Conservation (phyloP, 2,329 filamentous ascomycete genomes). For the Microcyclosporella mali region DNA sequence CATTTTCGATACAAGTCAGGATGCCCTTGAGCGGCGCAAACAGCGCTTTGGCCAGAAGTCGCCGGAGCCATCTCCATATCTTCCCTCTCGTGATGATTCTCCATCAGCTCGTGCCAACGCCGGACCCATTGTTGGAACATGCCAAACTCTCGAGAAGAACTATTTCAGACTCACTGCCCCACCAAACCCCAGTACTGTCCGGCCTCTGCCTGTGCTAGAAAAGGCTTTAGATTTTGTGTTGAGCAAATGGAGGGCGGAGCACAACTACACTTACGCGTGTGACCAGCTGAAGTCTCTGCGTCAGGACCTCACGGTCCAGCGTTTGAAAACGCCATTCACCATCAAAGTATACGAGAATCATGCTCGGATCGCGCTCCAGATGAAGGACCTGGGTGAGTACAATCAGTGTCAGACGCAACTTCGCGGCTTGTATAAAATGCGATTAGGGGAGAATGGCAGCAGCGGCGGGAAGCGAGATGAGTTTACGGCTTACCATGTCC, state of each 20-base stretch:
- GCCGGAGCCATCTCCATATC: conserved; percentile 47
- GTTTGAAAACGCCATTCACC: conserved; percentile 93
- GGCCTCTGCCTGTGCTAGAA: conserved; percentile 71
- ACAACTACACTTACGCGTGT: conserved; percentile 96
- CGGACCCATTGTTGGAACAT: conserved; percentile 78
- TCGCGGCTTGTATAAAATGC: conserved; percentile 80
- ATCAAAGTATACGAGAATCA: conserved; percentile 96
- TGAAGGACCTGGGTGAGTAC: conserved; percentile 99
- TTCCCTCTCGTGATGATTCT: conserved; percentile 42
- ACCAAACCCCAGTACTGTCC: conserved; percentile 81
- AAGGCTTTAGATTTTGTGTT: conserved; percentile 84
- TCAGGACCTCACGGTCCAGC: conserved; percentile 96
- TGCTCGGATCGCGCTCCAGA: conserved; percentile 93
- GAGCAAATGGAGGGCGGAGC: conserved; percentile 88
- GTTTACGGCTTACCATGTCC: conserved; percentile 98
- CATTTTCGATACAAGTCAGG: conserved; percentile 53
- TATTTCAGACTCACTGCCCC: conserved; percentile 91
- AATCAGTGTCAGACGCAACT: conserved; percentile 99
- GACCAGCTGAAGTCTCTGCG: conserved; percentile 98
- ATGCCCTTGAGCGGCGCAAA: conserved; percentile 78
- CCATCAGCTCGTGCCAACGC: conserved; percentile 41
- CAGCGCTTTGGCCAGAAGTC: conserved; percentile 63
- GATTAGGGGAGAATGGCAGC: conserved; percentile 66
- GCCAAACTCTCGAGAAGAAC: conserved; percentile 78
- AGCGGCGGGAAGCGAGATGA: conserved; percentile 79